phyloP scores from a whole-genome alignment of 345 rosid genomes.

The Lumnitzera littorea region DNA sequence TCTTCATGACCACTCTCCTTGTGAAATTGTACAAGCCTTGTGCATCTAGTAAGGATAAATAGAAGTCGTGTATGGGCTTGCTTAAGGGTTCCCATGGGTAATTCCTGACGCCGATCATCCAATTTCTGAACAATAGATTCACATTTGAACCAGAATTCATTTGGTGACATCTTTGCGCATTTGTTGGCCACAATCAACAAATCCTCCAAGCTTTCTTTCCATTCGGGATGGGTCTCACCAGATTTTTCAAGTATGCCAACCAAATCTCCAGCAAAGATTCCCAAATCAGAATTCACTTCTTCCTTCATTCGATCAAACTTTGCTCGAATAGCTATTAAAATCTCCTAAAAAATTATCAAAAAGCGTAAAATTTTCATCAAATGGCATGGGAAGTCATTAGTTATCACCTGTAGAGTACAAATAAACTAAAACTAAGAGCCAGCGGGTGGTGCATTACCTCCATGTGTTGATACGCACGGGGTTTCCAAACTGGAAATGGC shows the following conservation, averaged over 20 bases:
- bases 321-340: conserved; percentile 67
- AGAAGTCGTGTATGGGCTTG: conserved; percentile 91
- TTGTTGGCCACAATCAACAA: conserved; percentile 63
- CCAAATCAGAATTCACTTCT: conserved; percentile 85
- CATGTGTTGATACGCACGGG: conserved; percentile 84
- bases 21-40: conserved; percentile 92
- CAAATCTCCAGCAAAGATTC: conserved; percentile 82
- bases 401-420: background rate
- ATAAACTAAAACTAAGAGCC: background rate
- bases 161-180: conserved; percentile 78
- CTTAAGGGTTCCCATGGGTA: conserved; percentile 80
- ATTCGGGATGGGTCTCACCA: conserved; percentile 52
- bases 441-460: conserved; percentile 34
- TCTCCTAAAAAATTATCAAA: conserved; percentile 43
- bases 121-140: conserved; percentile 83
- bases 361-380: background rate
- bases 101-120: conserved; percentile 89
- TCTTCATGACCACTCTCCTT: conserved; percentile 86
- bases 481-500: conserved; percentile 84
- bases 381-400: conserved; percentile 1
- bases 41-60: conserved; percentile 88
- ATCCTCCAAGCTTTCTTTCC: conserved; percentile 75
- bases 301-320: conserved; percentile 87
- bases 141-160: conserved; percentile 82
- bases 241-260: conserved; percentile 73